Percentiles rank a stretch among this genome's conserved stretches.
These are phyloP conservation scores for Chalciporus sphaerocephalus DNA, from an alignment of 768 basidiomycete genomes.

Conservation along the genomic window DNA sequence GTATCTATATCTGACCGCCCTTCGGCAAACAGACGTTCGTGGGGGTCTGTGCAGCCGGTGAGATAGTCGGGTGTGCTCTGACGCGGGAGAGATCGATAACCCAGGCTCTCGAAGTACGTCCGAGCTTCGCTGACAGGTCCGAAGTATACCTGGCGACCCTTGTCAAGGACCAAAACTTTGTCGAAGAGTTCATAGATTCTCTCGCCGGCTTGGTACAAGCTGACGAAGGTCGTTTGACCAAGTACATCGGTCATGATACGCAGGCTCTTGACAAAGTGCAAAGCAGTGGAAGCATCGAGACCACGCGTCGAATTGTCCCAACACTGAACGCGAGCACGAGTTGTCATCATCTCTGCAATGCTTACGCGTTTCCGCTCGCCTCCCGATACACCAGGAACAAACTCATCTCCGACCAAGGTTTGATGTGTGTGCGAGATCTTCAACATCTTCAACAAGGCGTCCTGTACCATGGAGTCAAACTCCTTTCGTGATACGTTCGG, in stretches of 20 bases:
- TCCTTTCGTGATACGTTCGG: constrained; percentile 36
- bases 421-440: constrained; percentile 70
- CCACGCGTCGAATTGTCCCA: constrained; percentile 79
- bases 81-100: constrained; percentile 49
- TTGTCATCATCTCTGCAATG: constrained; percentile 68
- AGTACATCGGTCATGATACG: constrained; percentile 61
- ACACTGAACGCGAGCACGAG: constrained; percentile 66
- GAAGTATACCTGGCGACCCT: constrained; percentile 57
- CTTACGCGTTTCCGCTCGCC: constrained; percentile 83
- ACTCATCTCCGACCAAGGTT: constrained; percentile 78
- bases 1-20: constrained; percentile 29
- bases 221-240: constrained; percentile 60
- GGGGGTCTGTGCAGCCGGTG: constrained; percentile 58
- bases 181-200: constrained; percentile 61
- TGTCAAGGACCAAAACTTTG: constrained; percentile 63
- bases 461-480: constrained; percentile 24
- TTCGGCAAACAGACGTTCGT: constrained; percentile 49
- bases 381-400: constrained; percentile 67
- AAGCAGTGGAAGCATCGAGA: constrained; percentile 64
- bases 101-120: constrained; percentile 56
- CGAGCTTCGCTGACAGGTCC: constrained; percentile 52
- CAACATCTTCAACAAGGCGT: constrained; percentile 64
- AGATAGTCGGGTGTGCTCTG: constrained; percentile 65
- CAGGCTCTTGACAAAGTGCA: constrained; percentile 69
- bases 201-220: constrained; percentile 84